Base-by-base conservation (phyloP, 352 stramenopile genomes). In the Pythium rishiriense region DNA sequence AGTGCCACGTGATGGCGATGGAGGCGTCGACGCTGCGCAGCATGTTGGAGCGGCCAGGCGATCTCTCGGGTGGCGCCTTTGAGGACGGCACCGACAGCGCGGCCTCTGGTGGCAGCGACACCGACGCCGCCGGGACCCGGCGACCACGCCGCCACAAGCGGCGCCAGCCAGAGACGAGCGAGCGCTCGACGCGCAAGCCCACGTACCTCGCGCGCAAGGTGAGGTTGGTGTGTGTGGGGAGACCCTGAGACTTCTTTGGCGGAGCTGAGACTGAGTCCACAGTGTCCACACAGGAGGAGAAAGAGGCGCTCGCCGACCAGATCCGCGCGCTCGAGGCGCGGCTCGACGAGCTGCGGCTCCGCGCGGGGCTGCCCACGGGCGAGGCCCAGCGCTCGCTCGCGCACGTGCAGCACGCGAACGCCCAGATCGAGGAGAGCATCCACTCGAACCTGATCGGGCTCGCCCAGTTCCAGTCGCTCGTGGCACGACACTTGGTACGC, bases 401-500 rank as follows among this genome's bases (percentile, higher is more conserved):
- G 31, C 22, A 6, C 7, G 19, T 56, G 29, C 57, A 56, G 25
- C 24, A 47, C 19, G 45, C 57, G n/a, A 64, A 64, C 57, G 33
- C 17, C 15, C 21, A 47, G 28, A 48, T 64, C 22, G 57, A 64
- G 31, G 46, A 64, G 42, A 41, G 17, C 4, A 64, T 64, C 57
- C 57, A 64, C 57, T 7, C 11, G 45, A 56, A 56, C n/a, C 31
- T 64, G 21, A 39, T 60, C 26, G 50, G 43, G 5, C 29, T 66
- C 28, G 49, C 59, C n/a, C 26, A 51, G 39, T 59, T 59, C 58
- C 58, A 64, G 58, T 64, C 58, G 47, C 47, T 64, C 28, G n/a
- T 64, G 29, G 58, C 47, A 11, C 59, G 37, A 37, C 48, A 59
- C 28, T 28, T 66, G 49, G 50, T 66, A 12, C 46, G 50, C 52